phyloP scores from a whole-genome alignment of 2,329 filamentous ascomycete genomes.

The Verticillium albo-atrum region DNA sequence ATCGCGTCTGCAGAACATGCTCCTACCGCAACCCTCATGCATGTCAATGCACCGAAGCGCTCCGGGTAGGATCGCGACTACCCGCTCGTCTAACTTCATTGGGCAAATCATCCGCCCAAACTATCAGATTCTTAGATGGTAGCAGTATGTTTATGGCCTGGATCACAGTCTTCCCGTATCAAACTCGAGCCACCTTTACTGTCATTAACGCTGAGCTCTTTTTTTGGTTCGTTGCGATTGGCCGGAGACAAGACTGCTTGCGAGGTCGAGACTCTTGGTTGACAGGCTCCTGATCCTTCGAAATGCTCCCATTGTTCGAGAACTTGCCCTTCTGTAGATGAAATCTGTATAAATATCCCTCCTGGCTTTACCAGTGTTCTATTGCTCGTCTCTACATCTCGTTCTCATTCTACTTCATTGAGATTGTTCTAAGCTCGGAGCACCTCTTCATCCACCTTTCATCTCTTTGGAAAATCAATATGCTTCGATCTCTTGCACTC shows the following conservation, averaged over 20 bases:
- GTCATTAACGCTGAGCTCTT: background rate
- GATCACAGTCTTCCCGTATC: background rate
- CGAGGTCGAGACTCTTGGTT: background rate
- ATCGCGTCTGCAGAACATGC: background rate
- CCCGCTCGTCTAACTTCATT: background rate
- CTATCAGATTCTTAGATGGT: background rate
- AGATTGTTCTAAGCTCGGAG: background rate
- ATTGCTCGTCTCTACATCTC: background rate
- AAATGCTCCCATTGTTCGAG: background rate
- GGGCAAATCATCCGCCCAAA: background rate
- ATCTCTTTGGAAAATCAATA: background rate
- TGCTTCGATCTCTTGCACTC: background rate
- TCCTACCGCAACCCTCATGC: background rate
- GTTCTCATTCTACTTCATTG: background rate
- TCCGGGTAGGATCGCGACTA: background rate
- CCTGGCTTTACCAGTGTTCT: background rate
- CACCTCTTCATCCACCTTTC: background rate
- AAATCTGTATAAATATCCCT: background rate
- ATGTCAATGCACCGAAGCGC: background rate
- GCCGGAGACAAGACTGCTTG: background rate
- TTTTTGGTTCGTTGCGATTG: background rate
- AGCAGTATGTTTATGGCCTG: background rate
- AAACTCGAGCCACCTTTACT: background rate
- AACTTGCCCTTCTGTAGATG: background rate
- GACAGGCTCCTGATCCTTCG: background rate